Conservation (phyloP, 768 basidiomycete species). For the Sporobolomyces phaffii region DNA sequence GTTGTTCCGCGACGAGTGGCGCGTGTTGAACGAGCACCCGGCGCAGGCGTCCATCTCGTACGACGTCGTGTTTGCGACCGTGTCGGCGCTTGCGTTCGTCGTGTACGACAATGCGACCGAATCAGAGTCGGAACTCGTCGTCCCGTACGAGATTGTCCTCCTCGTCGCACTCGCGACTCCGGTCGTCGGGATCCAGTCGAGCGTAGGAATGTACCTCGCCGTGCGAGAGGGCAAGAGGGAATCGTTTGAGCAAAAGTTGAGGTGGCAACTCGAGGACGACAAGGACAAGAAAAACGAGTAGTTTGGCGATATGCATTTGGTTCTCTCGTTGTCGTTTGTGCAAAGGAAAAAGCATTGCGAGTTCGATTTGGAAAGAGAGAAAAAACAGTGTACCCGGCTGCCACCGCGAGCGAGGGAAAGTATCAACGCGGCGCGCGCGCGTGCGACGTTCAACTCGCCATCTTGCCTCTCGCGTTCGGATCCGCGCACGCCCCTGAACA, state of each 20-base stretch:
- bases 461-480: too few species aligned
- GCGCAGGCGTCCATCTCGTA: conserved; percentile 39
- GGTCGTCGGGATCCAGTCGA: conserved; percentile 12
- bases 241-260: conserved; percentile 9
- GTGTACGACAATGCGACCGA: background rate
- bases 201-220: conserved; percentile 12
- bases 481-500: too few species aligned
- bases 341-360: too few species aligned
- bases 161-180: conserved; percentile 5
- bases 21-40: conserved; percentile 27
- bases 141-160: background rate
- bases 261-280: background rate
- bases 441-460: too few species aligned
- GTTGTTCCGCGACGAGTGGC: background rate
- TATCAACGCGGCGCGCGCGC: too few species aligned
- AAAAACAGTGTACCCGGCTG: too few species aligned
- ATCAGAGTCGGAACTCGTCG: background rate
- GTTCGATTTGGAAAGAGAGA: too few species aligned
- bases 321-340: too few species aligned
- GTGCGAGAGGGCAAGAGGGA: conserved; percentile 23
- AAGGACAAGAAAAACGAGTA: conserved; percentile 12
- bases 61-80: conserved; percentile 37
- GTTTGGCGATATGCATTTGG: background rate
- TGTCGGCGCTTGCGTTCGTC: conserved; percentile 23
- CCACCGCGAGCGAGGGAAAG: too few species aligned